Percentiles rank a stretch among this genome's conserved stretches.
Evolutionary conservation across 78 protist genomes (phyloP).

Genomic region (Protostelium mycophagum): DNA sequence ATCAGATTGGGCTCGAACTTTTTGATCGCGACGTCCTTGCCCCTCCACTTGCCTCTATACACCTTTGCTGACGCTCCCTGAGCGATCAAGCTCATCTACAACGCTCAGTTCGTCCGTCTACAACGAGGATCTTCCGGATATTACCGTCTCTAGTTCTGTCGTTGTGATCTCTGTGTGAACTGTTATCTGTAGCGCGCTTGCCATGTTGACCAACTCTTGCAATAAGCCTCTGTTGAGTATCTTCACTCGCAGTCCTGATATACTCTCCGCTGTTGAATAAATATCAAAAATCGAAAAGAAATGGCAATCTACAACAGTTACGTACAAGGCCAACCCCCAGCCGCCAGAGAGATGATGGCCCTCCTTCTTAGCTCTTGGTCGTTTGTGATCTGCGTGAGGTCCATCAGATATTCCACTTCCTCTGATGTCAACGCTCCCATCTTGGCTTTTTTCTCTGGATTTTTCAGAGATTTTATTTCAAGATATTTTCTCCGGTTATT

Average conservation of each 20-base stretch:
- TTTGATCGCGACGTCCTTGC: slow-evolving; percentile 57
- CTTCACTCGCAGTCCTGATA: background rate
- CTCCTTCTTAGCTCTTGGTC: background rate
- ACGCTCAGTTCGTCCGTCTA: background rate
- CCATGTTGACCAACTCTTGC: slow-evolving; percentile 31
- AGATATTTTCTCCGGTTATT: no score
- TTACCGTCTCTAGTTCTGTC: slow-evolving; percentile 12
- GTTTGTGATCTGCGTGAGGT: background rate
- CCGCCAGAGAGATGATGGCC: background rate
- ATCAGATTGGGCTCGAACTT: background rate
- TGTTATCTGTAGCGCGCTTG: slow-evolving; percentile 12
- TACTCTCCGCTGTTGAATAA: background rate
- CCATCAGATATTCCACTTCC: background rate
- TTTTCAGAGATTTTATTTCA: no score
- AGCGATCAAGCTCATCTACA: slow-evolving; percentile 26
- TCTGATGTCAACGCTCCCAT: background rate
- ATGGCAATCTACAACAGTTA: background rate
- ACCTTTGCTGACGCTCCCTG: slow-evolving; percentile 59
- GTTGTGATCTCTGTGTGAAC: slow-evolving; percentile 37
- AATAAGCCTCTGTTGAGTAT: slow-evolving; percentile 17
- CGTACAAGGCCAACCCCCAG: background rate
- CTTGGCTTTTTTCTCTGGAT: background rate
- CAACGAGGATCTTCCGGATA: background rate
- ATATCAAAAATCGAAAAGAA: background rate
- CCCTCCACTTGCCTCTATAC: slow-evolving; percentile 24